Percentiles rank a stretch among this genome's conserved stretches.
These are phyloP conservation scores for Trichophyton verrucosum DNA, from an alignment of 2,329 filamentous ascomycete species.

Conservation along the genomic window DNA sequence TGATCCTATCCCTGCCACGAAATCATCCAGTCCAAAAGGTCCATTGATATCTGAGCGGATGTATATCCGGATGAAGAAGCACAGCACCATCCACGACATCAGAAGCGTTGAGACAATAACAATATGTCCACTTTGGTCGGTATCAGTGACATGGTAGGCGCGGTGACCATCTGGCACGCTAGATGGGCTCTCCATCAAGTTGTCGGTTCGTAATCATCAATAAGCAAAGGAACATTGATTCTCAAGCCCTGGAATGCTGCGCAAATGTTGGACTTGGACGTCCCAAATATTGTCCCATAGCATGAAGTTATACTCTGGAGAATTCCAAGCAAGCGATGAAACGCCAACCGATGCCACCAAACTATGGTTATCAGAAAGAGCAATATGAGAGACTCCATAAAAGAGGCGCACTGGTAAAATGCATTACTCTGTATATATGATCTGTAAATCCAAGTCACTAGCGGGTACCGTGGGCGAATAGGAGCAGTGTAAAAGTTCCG, in stretches of 20 bases:
- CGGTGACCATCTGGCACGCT: conserved; percentile 2
- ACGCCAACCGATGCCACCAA: neutral
- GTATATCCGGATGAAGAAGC: conserved; percentile 12
- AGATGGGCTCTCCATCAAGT: neutral
- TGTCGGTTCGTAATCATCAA: neutral
- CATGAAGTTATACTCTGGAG: neutral
- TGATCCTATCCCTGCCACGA: conserved; percentile 12
- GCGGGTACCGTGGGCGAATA: neutral
- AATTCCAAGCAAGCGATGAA: neutral
- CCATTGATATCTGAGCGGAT: conserved; percentile 18
- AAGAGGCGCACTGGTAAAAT: neutral
- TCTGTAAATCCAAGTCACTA: neutral
- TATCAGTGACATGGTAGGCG: conserved; percentile 6
- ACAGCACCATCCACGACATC: conserved; percentile 12
- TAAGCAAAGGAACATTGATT: neutral
- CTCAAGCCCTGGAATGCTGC: neutral
- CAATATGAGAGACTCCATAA: neutral
- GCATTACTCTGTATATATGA: neutral
- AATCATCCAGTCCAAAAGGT: conserved; percentile 16
- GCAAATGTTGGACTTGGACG: neutral
- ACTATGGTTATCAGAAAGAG: neutral
- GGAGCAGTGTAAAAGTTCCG: neutral
- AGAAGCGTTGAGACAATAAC: conserved; percentile 7
- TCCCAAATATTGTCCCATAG: neutral
- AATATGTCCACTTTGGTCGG: conserved; percentile 4